Evolutionary conservation across 2,329 filamentous ascomycete species (phyloP).

Genomic region (Trichothecium roseum): DNA sequence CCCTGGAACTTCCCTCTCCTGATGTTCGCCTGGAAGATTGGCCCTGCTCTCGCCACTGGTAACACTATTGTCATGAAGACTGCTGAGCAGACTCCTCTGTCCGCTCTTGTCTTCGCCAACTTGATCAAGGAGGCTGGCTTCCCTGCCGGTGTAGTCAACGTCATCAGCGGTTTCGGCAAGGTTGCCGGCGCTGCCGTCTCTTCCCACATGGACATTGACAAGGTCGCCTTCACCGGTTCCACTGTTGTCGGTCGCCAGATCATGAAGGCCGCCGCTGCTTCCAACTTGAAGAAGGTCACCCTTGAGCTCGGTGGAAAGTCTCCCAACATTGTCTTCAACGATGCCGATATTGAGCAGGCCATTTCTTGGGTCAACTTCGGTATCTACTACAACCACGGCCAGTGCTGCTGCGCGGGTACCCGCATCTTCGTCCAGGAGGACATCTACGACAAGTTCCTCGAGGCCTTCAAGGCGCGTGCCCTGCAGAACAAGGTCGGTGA

Average conservation of each 20-base stretch:
- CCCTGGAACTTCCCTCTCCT: constrained; percentile 75
- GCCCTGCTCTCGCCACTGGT: constrained; percentile 56
- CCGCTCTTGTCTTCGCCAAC: constrained; percentile 49
- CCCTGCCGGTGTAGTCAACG: constrained; percentile 62
- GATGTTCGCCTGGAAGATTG: constrained; percentile 72
- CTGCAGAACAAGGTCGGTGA: constrained; percentile 64
- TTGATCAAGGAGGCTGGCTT: constrained; percentile 65
- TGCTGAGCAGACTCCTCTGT: constrained; percentile 63
- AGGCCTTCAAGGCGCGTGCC: constrained; percentile 64
- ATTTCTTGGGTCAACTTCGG: constrained; percentile 63
- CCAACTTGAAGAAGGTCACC: constrained; percentile 69
- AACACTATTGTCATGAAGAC: constrained; percentile 63
- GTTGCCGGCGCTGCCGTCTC: constrained; percentile 63
- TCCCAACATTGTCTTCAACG: constrained; percentile 65
- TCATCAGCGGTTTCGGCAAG: constrained; percentile 65
- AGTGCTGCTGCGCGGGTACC: constrained; percentile 60
- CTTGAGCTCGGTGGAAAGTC: constrained; percentile 68
- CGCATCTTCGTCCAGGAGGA: constrained; percentile 72
- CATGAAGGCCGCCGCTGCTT: constrained; percentile 64
- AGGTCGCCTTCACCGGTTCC: constrained; percentile 68
- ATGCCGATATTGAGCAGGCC: constrained; percentile 62
- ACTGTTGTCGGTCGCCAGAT: constrained; percentile 59
- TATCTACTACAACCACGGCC: constrained; percentile 50
- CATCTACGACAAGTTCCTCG: constrained; percentile 75
- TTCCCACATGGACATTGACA: constrained; percentile 65